Percentiles rank a stretch among this genome's conserved stretches.
These are phyloP conservation scores for Microcyclospora pomicola DNA, from an alignment of 2,329 filamentous ascomycete genomes.

Conservation along the genomic window DNA sequence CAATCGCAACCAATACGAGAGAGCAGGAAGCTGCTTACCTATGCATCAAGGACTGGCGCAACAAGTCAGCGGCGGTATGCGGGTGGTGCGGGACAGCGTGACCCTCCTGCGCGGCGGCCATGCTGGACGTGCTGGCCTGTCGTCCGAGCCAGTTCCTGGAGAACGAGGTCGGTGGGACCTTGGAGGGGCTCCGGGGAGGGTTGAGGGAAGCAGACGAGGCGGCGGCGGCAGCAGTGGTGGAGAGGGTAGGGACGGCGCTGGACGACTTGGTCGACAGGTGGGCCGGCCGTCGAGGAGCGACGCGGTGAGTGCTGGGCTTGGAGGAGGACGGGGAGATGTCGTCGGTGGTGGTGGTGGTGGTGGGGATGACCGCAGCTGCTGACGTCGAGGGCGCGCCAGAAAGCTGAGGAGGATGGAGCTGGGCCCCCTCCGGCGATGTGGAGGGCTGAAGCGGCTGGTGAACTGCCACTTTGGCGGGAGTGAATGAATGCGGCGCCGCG, in stretches of 20 bases:
- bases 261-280: constrained; percentile 26
- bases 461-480: too few relatives aligned
- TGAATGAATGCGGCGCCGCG: too few relatives aligned
- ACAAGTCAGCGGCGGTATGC: constrained; percentile 41
- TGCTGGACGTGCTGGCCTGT: constrained; percentile 5
- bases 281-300: constrained; percentile 10
- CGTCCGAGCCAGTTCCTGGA: constrained; percentile 15
- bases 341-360: constrained; percentile 2
- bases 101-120: constrained; percentile 14
- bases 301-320: not conserved
- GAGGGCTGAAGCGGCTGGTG: too few relatives aligned
- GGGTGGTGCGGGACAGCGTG: constrained; percentile 31
- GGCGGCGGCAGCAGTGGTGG: constrained; percentile 12
- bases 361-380: too few relatives aligned
- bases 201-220: constrained; percentile 3
- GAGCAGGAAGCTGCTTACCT: constrained; percentile 29
- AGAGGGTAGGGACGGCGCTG: constrained; percentile 33
- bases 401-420: too few relatives aligned
- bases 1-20: constrained; percentile 10
- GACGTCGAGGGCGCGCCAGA: too few relatives aligned
- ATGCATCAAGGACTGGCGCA: constrained; percentile 44
- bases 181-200: constrained; percentile 3
- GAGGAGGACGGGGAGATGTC: constrained; percentile 1
- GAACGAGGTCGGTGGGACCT: constrained; percentile 5
- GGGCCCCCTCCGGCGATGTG: too few relatives aligned